A percentile compares a stretch with the other conserved stretches of the same genome.
phyloP scores from a whole-genome alignment of 345 rosid genomes.

The Citrus trifoliata region DNA sequence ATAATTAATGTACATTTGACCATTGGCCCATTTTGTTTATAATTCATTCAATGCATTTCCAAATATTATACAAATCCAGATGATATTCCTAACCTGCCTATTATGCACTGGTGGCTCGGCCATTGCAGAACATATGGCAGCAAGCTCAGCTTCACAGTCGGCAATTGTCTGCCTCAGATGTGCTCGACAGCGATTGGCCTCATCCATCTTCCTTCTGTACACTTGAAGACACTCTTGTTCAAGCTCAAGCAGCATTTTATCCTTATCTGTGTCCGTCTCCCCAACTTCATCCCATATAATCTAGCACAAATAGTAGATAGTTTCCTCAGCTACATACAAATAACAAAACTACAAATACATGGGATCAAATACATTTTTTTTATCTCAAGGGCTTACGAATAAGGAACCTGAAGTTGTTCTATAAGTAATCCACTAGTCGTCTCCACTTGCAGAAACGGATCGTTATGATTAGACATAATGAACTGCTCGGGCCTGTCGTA shows the following conservation, averaged over 20 bases:
- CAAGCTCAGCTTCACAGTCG: constrained; percentile 88
- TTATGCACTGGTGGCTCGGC: constrained; percentile 85
- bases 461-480: constrained; percentile 46
- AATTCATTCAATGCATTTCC: background rate
- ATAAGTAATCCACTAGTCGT: constrained; percentile 86
- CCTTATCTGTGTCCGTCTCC: constrained; percentile 74
- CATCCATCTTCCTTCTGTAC: constrained; percentile 87
- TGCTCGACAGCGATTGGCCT: constrained; percentile 77
- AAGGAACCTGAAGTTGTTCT: constrained; percentile 77
- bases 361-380: background rate
- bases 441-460: constrained; percentile 63
- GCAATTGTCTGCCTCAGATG: constrained; percentile 77
- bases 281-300: constrained; percentile 99
- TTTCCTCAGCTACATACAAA: background rate
- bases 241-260: constrained; percentile 83
- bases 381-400: background rate
- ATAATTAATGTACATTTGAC: background rate
- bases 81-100: constrained; percentile 57
- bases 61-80: background rate
- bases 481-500: constrained; percentile 25
- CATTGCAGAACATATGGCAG: constrained; percentile 81
- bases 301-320: constrained; percentile 29
- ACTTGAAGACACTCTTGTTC: constrained; percentile 94
- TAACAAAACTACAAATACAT: no score
- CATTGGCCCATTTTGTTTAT: background rate